Evolutionary conservation across 164 flowering plant genomes (phyloP).

Genomic region (Aristolochia fimbriata): DNA sequence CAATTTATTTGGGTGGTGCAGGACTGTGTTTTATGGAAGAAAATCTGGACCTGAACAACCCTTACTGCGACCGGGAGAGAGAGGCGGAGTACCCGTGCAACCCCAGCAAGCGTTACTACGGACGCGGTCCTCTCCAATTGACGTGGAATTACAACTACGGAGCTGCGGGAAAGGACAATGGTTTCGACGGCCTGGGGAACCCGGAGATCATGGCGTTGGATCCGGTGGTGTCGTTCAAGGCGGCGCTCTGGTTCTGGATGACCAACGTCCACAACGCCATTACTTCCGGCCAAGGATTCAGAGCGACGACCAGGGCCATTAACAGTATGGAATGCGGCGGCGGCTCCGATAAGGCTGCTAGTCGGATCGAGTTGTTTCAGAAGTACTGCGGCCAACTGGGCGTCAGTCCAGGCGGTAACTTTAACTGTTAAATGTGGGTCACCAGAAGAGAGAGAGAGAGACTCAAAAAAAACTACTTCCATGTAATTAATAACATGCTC

Average conservation of each 20-base stretch:
- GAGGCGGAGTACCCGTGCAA: constrained; percentile 21
- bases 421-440: too few relatives aligned
- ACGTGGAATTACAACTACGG: constrained; percentile 36
- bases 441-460: too few relatives aligned
- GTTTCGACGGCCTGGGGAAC: constrained; percentile 22
- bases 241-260: constrained; percentile 40
- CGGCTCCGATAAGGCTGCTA: constrained; percentile 3
- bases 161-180: constrained; percentile 24
- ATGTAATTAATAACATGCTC: too few relatives aligned
- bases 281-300: constrained; percentile 29
- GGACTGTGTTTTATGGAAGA: constrained; percentile 36
- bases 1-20: too few relatives aligned
- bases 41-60: constrained; percentile 18
- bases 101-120: constrained; percentile 19
- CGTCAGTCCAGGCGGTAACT: constrained; percentile 24
- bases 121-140: constrained; percentile 31
- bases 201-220: constrained; percentile 30
- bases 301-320: constrained; percentile 29
- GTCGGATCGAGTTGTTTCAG: constrained; percentile 17
- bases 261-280: constrained; percentile 17
- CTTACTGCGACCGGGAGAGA: constrained; percentile 19
- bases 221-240: constrained; percentile 21
- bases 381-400: constrained; percentile 25
- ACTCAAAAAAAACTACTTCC: too few relatives aligned
- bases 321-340: constrained; percentile 28